Conservation (phyloP, 2,329 filamentous ascomycete species). For the Iodosphaeria phyllophila region DNA sequence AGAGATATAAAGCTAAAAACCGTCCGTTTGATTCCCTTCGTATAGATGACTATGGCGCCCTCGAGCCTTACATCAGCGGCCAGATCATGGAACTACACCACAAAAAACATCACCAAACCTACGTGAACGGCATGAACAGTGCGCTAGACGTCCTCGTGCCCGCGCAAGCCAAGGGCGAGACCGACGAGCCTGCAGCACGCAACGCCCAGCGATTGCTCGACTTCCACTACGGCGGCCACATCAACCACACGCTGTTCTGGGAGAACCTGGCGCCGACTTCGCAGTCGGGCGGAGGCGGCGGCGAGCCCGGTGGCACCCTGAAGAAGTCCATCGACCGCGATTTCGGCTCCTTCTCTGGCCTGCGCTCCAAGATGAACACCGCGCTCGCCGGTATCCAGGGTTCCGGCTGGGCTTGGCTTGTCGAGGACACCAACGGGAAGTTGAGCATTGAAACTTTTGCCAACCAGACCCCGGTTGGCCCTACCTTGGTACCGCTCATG, state of each 20-base stretch:
- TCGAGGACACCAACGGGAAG: constrained; percentile 28
- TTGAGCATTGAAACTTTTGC: constrained; percentile 42
- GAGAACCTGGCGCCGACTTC: constrained; percentile 38
- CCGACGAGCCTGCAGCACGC: constrained; percentile 11
- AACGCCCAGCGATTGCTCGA: constrained; percentile 28
- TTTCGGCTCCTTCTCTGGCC: constrained; percentile 34
- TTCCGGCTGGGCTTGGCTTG: constrained; percentile 50
- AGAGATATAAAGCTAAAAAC: too few relatives aligned
- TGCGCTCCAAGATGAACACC: constrained; percentile 33
- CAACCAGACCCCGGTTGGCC: constrained; percentile 42
- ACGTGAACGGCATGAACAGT: constrained; percentile 60
- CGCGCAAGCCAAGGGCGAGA: constrained; percentile 30
- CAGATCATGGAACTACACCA: constrained; percentile 79
- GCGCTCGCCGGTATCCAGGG: constrained; percentile 41
- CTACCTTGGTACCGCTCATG: constrained; percentile 29
- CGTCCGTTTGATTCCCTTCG: background rate
- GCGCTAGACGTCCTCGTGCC: constrained; percentile 48
- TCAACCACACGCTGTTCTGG: constrained; percentile 52
- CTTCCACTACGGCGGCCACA: constrained; percentile 49
- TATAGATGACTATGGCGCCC: constrained; percentile 85
- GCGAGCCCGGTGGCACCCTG: constrained; percentile 26
- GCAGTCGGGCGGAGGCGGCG: constrained; percentile 21
- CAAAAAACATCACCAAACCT: constrained; percentile 68
- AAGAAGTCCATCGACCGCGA: constrained; percentile 30
- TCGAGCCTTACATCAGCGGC: constrained; percentile 61